Percentiles rank a stretch among this genome's conserved stretches.
phyloP scores from a whole-genome alignment of 2,329 filamentous ascomycete species.

The Xylaria sp. region DNA sequence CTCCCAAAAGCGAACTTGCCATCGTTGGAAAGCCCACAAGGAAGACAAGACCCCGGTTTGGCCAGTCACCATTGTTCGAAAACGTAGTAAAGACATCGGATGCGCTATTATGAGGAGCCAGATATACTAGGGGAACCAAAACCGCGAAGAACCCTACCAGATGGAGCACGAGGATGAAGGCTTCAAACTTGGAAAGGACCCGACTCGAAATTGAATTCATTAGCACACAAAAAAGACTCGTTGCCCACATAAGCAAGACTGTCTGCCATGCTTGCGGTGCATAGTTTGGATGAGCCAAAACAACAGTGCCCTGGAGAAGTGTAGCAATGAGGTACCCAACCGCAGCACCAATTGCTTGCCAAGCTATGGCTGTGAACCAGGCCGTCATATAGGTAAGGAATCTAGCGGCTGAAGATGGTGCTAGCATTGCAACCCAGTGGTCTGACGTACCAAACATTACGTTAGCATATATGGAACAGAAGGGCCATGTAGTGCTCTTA shows the following conservation, averaged over 20 bases:
- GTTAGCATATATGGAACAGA: not conserved
- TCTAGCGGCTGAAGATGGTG: not conserved
- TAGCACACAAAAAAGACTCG: not conserved
- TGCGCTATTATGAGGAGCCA: slow-evolving; percentile 21
- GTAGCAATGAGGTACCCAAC: not conserved
- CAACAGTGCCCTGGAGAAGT: not conserved
- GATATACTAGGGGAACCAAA: slow-evolving; percentile 20
- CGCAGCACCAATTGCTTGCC: not conserved
- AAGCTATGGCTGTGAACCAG: not conserved
- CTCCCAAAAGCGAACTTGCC: slow-evolving; percentile 51
- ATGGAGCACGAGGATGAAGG: slow-evolving; percentile 11
- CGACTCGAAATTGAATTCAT: not conserved
- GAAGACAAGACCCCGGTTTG: not conserved
- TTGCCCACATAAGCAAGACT: not conserved
- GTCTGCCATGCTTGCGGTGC: not conserved
- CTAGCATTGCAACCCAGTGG: slow-evolving; percentile 14
- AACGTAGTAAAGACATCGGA: slow-evolving; percentile 33
- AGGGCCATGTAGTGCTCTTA: not conserved
- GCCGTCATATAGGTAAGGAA: not conserved
- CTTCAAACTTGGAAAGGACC: not conserved
- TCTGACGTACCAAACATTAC: not conserved
- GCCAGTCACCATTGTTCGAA: slow-evolving; percentile 29
- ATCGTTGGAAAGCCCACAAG: slow-evolving; percentile 40
- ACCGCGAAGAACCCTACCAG: slow-evolving; percentile 19
- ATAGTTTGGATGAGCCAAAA: not conserved